phyloP scores from a whole-genome alignment of 345 rosid genomes.

The Aegle marmelos region DNA sequence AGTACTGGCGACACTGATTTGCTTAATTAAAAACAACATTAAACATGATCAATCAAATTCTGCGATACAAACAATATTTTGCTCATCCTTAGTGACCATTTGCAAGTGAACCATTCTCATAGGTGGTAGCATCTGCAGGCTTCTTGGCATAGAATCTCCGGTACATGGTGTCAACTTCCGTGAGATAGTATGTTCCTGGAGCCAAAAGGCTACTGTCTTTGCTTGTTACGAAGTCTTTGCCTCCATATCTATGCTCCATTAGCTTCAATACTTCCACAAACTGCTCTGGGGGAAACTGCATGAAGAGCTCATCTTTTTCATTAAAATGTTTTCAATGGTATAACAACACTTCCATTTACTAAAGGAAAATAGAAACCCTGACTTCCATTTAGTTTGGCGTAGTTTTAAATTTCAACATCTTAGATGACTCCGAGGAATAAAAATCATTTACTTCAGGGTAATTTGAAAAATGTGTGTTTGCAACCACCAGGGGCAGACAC shows the following conservation, averaged over 20 bases:
- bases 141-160: constrained; percentile 89
- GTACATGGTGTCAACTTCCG: constrained; percentile 88
- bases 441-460: background rate
- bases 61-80: background rate
- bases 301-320: background rate
- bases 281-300: constrained; percentile 78
- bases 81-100: constrained; percentile 60
- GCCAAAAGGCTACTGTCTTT: constrained; percentile 81
- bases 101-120: constrained; percentile 48
- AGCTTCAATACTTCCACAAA: constrained; percentile 84
- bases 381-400: background rate
- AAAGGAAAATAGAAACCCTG: background rate
- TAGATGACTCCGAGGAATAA: background rate
- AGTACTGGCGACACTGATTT: background rate
- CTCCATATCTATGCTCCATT: constrained; percentile 98
- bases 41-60: constrained; percentile 1
- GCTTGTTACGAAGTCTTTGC: constrained; percentile 89
- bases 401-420: background rate
- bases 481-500: background rate
- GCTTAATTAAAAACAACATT: background rate
- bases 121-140: constrained; percentile 19
- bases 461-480: background rate
- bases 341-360: background rate
- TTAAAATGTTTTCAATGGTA: background rate
- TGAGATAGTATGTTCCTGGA: constrained; percentile 89